Evolutionary conservation across 495 filamentous ascomycete genomes (phyloP).

Genomic region (Tirmania nivea): DNA sequence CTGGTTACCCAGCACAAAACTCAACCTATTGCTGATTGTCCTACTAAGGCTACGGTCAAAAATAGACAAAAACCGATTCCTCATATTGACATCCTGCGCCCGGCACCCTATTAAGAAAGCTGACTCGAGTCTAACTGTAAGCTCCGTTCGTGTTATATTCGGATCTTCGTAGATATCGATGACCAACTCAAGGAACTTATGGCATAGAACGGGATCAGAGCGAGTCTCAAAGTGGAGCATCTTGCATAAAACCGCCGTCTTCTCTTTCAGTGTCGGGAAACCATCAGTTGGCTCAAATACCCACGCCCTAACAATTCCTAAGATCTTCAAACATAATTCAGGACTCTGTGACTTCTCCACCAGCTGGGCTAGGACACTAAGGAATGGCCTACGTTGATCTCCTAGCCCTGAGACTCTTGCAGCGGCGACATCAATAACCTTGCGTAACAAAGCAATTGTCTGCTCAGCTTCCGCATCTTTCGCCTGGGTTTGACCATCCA

Average conservation of each 20-base stretch:
- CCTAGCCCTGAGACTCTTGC: slow-evolving; percentile 83
- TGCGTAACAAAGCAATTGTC: slow-evolving; percentile 70
- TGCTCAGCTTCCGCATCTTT: slow-evolving; percentile 36
- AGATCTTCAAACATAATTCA: slow-evolving; percentile 66
- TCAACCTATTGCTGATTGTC: slow-evolving; percentile 61
- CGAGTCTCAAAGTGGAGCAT: slow-evolving; percentile 89
- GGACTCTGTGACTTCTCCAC: slow-evolving; percentile 83
- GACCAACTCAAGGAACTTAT: slow-evolving; percentile 82
- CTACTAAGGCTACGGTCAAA: slow-evolving; percentile 81
- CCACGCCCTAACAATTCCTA: slow-evolving; percentile 89
- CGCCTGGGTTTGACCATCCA: slow-evolving; percentile 11
- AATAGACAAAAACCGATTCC: slow-evolving; percentile 83
- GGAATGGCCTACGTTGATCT: slow-evolving; percentile 74
- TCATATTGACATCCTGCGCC: slow-evolving; percentile 89
- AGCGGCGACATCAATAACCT: slow-evolving; percentile 77
- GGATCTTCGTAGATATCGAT: slow-evolving; percentile 94
- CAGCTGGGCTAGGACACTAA: slow-evolving; percentile 80
- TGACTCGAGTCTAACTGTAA: slow-evolving; percentile 90
- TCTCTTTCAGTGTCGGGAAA: slow-evolving; percentile 92
- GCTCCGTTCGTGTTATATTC: slow-evolving; percentile 80
- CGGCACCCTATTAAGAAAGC: slow-evolving; percentile 90
- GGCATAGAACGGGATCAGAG: slow-evolving; percentile 57
- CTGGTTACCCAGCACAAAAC: slow-evolving; percentile 75
- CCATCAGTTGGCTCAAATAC: slow-evolving; percentile 82
- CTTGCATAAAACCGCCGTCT: slow-evolving; percentile 88